Evolutionary conservation across 495 filamentous ascomycete genomes (phyloP).

Genomic region (Penicillium alfredii): DNA sequence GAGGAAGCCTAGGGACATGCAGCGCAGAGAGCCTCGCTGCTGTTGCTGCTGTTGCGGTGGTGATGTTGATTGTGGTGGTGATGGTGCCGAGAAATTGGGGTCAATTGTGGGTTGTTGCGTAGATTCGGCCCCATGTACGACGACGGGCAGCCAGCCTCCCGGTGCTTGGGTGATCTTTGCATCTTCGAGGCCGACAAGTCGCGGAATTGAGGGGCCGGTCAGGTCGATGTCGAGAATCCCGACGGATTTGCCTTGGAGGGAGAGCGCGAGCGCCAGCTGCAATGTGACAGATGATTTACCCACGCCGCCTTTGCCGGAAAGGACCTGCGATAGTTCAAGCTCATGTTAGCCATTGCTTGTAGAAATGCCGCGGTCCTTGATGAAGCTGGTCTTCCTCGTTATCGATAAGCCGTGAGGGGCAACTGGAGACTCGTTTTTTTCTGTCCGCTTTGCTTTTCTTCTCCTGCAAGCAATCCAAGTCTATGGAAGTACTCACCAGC

Average conservation of each 20-base stretch:
- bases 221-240: constrained; percentile 96
- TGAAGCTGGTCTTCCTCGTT: no score
- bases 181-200: constrained; percentile 82
- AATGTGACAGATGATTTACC: constrained; percentile 96
- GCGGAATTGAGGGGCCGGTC: constrained; percentile 92
- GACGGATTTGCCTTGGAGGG: constrained; percentile 75
- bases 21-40: constrained; percentile 59
- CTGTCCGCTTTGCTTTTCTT: constrained; percentile 1
- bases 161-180: constrained; percentile 86
- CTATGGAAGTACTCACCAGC: constrained; percentile 30
- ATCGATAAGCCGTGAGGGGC: constrained; percentile 40
- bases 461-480: no score
- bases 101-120: no score
- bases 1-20: constrained; percentile 92
- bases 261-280: constrained; percentile 86
- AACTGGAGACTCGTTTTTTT: constrained; percentile 7
- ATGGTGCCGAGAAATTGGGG: constrained; percentile 26
- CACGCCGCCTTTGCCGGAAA: constrained; percentile 96
- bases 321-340: constrained; percentile 41
- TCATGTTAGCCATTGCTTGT: constrained; percentile 3
- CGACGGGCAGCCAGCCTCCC: constrained; percentile 83
- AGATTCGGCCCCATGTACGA: no score
- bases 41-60: constrained; percentile 9
- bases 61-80: constrained; percentile 5
- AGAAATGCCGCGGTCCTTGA: no score